Percentiles rank a stretch among this genome's conserved stretches.
Conservation (phyloP, 192 early-diverging fungal species). For the Linnemannia schmuckeri region DNA sequence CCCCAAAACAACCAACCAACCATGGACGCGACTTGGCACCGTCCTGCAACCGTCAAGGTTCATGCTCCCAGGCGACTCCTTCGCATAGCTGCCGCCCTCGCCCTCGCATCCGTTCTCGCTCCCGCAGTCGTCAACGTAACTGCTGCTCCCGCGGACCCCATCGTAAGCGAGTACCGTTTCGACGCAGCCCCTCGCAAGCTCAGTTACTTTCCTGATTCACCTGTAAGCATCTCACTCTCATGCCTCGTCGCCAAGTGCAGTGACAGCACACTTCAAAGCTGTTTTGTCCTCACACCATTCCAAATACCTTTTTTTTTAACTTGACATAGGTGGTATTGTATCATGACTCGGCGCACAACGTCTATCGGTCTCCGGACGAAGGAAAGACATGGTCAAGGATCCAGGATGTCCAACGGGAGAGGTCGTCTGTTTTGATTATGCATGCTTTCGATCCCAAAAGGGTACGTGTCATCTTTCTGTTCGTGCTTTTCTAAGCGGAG, state of each 20-base stretch:
- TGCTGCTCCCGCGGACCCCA: slow-evolving; percentile 22
- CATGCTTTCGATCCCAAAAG: slow-evolving; percentile 76
- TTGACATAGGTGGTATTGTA: slow-evolving; percentile 33
- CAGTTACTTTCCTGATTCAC: slow-evolving; percentile 44
- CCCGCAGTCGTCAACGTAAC: background rate
- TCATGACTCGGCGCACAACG: slow-evolving; percentile 16
- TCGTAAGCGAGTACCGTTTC: slow-evolving; percentile 16
- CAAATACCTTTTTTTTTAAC: background rate
- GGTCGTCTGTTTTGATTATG: slow-evolving; percentile 63
- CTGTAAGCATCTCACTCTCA: slow-evolving; percentile 16
- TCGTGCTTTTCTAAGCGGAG: background rate
- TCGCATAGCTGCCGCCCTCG: slow-evolving; percentile 15
- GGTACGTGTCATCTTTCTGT: slow-evolving; percentile 52
- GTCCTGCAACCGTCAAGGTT: slow-evolving; percentile 7
- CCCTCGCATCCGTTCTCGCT: slow-evolving; percentile 10
- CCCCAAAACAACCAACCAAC: background rate
- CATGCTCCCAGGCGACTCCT: background rate
- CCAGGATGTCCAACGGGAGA: slow-evolving; percentile 58
- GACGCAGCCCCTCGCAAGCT: slow-evolving; percentile 19
- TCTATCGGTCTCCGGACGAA: slow-evolving; percentile 75
- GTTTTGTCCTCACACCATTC: background rate
- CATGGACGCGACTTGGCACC: slow-evolving; percentile 54
- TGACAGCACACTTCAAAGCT: background rate
- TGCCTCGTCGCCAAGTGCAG: background rate
- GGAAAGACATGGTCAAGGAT: slow-evolving; percentile 74